Base-by-base conservation (phyloP, 257 asterid genomes). In the Vinca minor region DNA sequence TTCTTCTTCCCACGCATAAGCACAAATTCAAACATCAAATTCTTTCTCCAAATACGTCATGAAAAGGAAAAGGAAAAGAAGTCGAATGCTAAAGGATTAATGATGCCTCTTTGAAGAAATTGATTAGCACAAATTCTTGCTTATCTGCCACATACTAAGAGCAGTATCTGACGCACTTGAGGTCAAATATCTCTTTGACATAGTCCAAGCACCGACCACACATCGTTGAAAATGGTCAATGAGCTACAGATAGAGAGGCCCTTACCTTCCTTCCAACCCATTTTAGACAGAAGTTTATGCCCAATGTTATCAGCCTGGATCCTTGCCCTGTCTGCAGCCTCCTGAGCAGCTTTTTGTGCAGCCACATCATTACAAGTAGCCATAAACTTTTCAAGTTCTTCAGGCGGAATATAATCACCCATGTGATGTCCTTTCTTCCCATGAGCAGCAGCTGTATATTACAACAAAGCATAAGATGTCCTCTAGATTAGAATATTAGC, bases 231-330 rank as follows among this genome's bases (percentile, higher is more conserved):
- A 12, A 28, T 10, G 35, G 10, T 38, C 38, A 35, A 8, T 4
- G 12, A 21, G 34, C 48, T 23, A 10, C 48, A 59, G 49, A 21
- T 35, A 20, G 59, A 52, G n/a, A n/a, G n/a, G 21, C 39, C 21
- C 42, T 73, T 78, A 90, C 98, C 98, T 84, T 91, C 96, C 75
- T 70, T 87, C 97, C 97, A 91, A 58, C 97, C 97, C 96, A 91
- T 91, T 85, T 87, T 91, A 0, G 96, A 84, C 52, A 86, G 69
- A 66, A 91, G 97, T 62, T 68, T 74, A 74, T 91, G 98, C 42
- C 98, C 98, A 45, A 91, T 85, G 62, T 91, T 91, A 76, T 91
- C 95, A 64, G 98, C 96, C 84, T 88, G 96, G 60, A 91, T 91
- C 72, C 75, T 84, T 13, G 77, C 67, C 71, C 49, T 84, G 10